These are phyloP conservation scores for Didymella pomorum DNA, from an alignment of 2,329 filamentous ascomycete genomes.

Conservation along the genomic window DNA sequence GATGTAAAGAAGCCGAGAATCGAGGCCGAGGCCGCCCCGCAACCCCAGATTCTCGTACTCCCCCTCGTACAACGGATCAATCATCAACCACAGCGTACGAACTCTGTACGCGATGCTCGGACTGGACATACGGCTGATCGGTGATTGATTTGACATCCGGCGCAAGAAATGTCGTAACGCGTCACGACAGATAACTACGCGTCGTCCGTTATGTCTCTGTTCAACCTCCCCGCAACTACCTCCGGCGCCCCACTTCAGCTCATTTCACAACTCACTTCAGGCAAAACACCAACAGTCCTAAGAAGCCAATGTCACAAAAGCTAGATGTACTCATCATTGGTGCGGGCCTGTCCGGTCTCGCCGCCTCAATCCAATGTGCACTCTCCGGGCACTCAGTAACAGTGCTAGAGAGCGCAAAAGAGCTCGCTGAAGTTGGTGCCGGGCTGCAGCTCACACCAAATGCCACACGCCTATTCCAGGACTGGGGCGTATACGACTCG, in stretches of 20 bases:
- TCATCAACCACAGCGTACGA: constrained; percentile 3
- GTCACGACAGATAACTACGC: constrained; percentile 6
- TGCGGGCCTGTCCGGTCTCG: constrained; percentile 54
- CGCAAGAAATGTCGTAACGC: constrained; percentile 11
- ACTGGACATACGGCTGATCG: constrained; percentile 8
- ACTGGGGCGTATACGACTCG: constrained; percentile 59
- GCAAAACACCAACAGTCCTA: neutral
- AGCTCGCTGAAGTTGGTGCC: constrained; percentile 54
- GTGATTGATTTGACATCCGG: constrained; percentile 23
- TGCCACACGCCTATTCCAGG: constrained; percentile 58
- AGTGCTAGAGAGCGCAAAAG: constrained; percentile 53
- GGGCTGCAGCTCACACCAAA: constrained; percentile 50
- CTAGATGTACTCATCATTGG: constrained; percentile 46
- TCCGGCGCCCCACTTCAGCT: constrained; percentile 1
- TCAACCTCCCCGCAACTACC: neutral
- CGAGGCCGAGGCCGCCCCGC: constrained; percentile 14
- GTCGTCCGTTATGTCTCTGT: neutral
- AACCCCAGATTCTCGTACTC: constrained; percentile 12
- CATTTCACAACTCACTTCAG: neutral
- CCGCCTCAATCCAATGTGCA: constrained; percentile 55
- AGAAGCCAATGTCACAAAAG: constrained; percentile 20
- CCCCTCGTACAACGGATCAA: constrained; percentile 16
- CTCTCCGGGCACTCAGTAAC: constrained; percentile 52
- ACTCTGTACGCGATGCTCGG: constrained; percentile 5
- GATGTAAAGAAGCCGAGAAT: constrained; percentile 6